Percentiles rank a stretch among this genome's conserved stretches.
phyloP scores from a whole-genome alignment of 352 stramenopile species.

The Phytophthora fragariae region DNA sequence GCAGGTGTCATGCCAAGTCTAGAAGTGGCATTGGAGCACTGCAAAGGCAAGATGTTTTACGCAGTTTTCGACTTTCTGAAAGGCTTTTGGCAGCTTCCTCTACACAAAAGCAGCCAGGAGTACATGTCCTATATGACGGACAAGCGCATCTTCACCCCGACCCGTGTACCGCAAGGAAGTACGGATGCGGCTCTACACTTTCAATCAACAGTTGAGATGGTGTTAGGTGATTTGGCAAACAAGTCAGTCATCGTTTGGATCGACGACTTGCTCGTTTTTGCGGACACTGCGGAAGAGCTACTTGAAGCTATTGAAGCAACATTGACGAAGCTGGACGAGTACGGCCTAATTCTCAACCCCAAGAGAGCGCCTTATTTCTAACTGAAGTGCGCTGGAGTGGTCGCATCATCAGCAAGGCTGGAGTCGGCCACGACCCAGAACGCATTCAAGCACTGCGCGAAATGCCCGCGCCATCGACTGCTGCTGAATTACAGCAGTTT shows the following conservation, averaged over 20 bases:
- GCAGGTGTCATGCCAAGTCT: slow-evolving; percentile 17
- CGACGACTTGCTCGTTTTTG: slow-evolving; percentile 9
- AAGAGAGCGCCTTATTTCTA: slow-evolving; percentile 29
- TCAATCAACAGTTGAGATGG: slow-evolving; percentile 21
- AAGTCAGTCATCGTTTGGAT: slow-evolving; percentile 25
- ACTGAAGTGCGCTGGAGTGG: slow-evolving; percentile 31
- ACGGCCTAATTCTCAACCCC: slow-evolving; percentile 27
- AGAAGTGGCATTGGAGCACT: too few relatives aligned
- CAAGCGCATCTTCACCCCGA: slow-evolving; percentile 24
- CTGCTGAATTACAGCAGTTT: too few relatives aligned
- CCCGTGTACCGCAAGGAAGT: slow-evolving; percentile 1
- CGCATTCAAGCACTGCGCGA: slow-evolving; percentile 9
- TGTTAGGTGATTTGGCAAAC: slow-evolving; percentile 1
- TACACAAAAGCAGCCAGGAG: too few relatives aligned
- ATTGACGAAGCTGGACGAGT: slow-evolving; percentile 13
- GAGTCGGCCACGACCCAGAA: slow-evolving; percentile 19
- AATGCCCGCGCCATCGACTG: too few relatives aligned
- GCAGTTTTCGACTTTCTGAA: too few relatives aligned
- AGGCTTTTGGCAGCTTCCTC: too few relatives aligned
- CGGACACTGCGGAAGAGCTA: slow-evolving; percentile 13
- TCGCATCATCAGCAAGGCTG: slow-evolving; percentile 20
- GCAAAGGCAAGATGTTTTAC: too few relatives aligned
- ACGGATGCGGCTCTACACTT: slow-evolving; percentile 17
- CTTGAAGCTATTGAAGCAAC: slow-evolving; percentile 23
- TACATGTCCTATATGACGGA: slow-evolving; percentile 35